These are phyloP conservation scores for Nitzschia putrida DNA, from an alignment of 108 stramenopile genomes.

Conservation along the genomic window DNA sequence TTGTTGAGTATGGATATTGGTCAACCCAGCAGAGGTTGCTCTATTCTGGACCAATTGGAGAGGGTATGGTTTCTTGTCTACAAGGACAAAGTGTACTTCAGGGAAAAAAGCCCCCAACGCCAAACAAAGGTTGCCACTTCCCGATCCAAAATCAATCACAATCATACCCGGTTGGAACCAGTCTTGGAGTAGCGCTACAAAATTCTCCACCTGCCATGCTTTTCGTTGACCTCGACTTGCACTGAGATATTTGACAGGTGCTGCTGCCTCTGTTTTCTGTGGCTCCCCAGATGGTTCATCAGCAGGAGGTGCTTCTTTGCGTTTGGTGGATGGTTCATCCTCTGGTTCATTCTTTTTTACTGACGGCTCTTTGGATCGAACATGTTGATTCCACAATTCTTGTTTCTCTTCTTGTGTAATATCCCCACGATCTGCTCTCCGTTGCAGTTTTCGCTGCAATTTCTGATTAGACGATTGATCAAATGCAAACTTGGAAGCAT, in stretches of 20 bases:
- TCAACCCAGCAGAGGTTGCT: constrained; percentile 12
- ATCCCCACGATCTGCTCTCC: constrained; percentile 20
- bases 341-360: neutral
- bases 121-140: constrained; percentile 42
- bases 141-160: constrained; percentile 39
- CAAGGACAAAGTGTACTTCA: constrained; percentile 33
- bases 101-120: constrained; percentile 38
- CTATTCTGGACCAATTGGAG: constrained; percentile 21
- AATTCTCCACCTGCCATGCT: constrained; percentile 43
- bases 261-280: neutral
- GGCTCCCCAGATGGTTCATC: too few species aligned
- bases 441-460: constrained; percentile 17
- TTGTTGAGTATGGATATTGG: constrained; percentile 28
- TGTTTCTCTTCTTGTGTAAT: constrained; percentile 23
- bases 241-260: constrained; percentile 22
- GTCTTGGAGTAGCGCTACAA: constrained; percentile 19
- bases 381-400: constrained; percentile 29
- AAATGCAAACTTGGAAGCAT: constrained; percentile 5
- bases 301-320: too few species aligned
- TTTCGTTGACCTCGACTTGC: constrained; percentile 37
- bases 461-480: constrained; percentile 9
- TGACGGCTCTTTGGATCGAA: neutral
- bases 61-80: constrained; percentile 31
- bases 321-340: neutral
- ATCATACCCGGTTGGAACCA: constrained; percentile 8